A percentile compares a stretch with the other conserved stretches of the same genome.
phyloP scores from a whole-genome alignment of 2,329 filamentous ascomycete genomes.

The Sclerotiophoma versabilis region DNA sequence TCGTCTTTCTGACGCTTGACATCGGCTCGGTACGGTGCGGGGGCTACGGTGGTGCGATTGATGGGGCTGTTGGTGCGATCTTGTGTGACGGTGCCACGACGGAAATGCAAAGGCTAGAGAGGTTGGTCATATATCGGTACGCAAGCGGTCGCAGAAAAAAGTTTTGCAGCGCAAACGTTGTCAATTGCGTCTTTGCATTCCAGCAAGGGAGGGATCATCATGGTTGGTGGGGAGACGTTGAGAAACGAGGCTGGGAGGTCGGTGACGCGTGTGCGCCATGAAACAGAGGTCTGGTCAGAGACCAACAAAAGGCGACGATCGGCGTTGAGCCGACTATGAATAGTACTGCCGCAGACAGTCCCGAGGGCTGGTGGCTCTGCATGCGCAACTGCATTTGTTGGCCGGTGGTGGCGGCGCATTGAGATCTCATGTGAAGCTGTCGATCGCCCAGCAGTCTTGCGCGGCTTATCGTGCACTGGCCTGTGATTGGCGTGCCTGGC shows the following conservation, averaged over 20 bases:
- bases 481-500: constrained; percentile 11
- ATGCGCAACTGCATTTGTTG: constrained; percentile 8
- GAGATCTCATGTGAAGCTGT: neutral
- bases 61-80: neutral
- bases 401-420: constrained; percentile 3
- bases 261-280: constrained; percentile 10
- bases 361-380: constrained; percentile 2
- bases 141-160: neutral
- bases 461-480: constrained; percentile 4
- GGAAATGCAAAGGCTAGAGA: neutral
- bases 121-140: neutral
- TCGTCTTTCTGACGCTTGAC: constrained; percentile 2
- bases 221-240: neutral
- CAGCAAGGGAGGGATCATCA: constrained; percentile 6
- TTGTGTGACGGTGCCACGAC: constrained; percentile 9
- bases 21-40: constrained; percentile 10
- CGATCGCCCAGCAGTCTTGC: constrained; percentile 5
- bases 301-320: neutral
- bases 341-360: constrained; percentile 1
- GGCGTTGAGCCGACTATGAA: constrained; percentile 8
- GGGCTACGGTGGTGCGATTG: neutral
- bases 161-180: neutral
- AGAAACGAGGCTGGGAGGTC: constrained; percentile 1
- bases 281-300: neutral
- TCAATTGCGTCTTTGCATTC: neutral